phyloP scores from a whole-genome alignment of 2,329 filamentous ascomycete species.

The Coniochaeta sp. region DNA sequence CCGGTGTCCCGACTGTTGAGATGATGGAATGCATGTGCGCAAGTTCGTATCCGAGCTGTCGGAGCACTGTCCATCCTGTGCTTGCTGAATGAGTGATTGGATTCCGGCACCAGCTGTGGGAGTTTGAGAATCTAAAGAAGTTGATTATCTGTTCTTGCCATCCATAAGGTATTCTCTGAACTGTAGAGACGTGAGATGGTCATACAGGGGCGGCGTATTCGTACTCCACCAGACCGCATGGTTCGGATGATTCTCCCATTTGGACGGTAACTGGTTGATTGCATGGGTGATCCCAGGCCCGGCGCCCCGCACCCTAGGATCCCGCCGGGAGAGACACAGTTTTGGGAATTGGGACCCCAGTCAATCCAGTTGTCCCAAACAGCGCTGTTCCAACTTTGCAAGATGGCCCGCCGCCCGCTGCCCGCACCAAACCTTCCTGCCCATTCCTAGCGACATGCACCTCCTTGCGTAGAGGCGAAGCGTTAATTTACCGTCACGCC shows the following conservation, averaged over 20 bases:
- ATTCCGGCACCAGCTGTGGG: not conserved
- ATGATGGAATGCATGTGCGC: not conserved
- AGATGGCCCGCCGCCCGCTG: too few species aligned
- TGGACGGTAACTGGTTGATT: constrained; percentile 3
- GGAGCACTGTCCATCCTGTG: not conserved
- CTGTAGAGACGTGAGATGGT: too few species aligned
- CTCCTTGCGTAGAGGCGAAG: not conserved
- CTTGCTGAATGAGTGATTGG: not conserved
- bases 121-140: not conserved
- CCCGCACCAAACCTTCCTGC: too few species aligned
- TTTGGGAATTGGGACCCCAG: not conserved
- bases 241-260: constrained; percentile 13
- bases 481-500: not conserved
- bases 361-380: not conserved
- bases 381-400: not conserved
- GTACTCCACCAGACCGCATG: not conserved
- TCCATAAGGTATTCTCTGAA: too few species aligned
- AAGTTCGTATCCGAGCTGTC: not conserved
- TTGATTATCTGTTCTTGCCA: too few species aligned
- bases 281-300: constrained; percentile 7
- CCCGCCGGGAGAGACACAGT: not conserved
- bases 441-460: not conserved
- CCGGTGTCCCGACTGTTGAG: not conserved
- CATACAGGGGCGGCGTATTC: not conserved
- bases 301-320: not conserved